These are phyloP conservation scores for Boletus sp. DNA, from an alignment of 768 basidiomycete genomes.

Conservation along the genomic window DNA sequence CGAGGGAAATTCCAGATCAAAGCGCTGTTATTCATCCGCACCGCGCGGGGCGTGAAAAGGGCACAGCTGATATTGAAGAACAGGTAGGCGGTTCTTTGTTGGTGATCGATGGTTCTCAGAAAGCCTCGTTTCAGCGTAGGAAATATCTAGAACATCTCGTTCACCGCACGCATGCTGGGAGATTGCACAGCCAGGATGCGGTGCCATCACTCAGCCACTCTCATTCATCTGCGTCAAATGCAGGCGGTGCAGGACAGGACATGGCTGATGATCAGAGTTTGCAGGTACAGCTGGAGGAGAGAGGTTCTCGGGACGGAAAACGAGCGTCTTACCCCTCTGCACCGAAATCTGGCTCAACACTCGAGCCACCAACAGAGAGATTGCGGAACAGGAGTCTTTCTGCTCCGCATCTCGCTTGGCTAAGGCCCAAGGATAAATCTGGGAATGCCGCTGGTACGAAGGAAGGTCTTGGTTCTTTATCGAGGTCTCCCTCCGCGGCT, in stretches of 20 bases:
- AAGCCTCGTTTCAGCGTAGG: conserved; percentile 47
- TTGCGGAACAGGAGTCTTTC: conserved; percentile 51
- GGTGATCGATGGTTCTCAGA: conserved; percentile 4
- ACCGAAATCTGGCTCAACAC: conserved; percentile 2
- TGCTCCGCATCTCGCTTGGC: conserved; percentile 59
- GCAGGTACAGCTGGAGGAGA: background rate
- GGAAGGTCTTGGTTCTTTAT: conserved; percentile 5
- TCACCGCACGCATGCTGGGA: conserved; percentile 66
- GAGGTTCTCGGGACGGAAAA: conserved; percentile 15
- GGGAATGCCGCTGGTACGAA: conserved; percentile 4
- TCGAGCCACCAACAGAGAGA: conserved; percentile 22
- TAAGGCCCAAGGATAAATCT: conserved; percentile 35
- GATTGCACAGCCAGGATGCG: conserved; percentile 80
- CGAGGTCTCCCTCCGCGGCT: conserved; percentile 13
- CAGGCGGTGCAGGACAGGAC: background rate
- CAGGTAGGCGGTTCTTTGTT: conserved; percentile 46
- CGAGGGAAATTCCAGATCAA: conserved; percentile 65
- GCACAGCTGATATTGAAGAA: conserved; percentile 54
- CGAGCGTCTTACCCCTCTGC: conserved; percentile 20
- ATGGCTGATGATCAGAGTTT: background rate
- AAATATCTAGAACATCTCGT: conserved; percentile 74
- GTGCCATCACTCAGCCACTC: conserved; percentile 36
- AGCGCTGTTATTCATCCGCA: conserved; percentile 63
- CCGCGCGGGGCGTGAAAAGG: conserved; percentile 52
- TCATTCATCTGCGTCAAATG: conserved; percentile 26